Conservation (phyloP, 2,329 filamentous ascomycete genomes). For the Penicillium sp. region DNA sequence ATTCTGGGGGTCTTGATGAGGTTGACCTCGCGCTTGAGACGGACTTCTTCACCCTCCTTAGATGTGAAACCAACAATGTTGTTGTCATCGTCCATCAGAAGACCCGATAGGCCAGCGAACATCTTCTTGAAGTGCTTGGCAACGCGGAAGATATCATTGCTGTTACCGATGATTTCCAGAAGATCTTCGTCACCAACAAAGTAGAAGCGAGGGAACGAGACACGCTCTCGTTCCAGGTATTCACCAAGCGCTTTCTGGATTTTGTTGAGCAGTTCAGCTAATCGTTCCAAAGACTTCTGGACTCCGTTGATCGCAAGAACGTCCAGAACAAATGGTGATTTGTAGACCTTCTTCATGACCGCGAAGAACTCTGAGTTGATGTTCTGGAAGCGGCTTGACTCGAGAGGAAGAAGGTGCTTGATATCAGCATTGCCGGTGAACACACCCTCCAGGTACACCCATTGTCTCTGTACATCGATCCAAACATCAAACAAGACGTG, state of each 20-base stretch:
- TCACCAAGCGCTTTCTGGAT: slow-evolving; percentile 98
- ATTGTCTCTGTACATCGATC: slow-evolving; percentile 99
- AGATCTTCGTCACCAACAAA: slow-evolving; percentile 99
- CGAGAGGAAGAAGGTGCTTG: slow-evolving; percentile 93
- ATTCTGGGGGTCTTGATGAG: slow-evolving; percentile 92
- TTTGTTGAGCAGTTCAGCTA: slow-evolving; percentile 97
- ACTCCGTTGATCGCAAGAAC: slow-evolving; percentile 94
- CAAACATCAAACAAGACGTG: slow-evolving; percentile 98
- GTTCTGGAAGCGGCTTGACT: slow-evolving; percentile 96
- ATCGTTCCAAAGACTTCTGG: slow-evolving; percentile 90
- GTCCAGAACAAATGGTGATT: slow-evolving; percentile 92
- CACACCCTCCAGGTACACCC: slow-evolving; percentile 98
- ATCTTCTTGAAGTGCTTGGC: slow-evolving; percentile 99
- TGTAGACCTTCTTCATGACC: slow-evolving; percentile 99
- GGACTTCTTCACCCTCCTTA: slow-evolving; percentile 88
- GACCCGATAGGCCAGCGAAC: slow-evolving; percentile 93
- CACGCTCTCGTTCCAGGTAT: slow-evolving; percentile 95
- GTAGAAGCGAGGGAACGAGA: slow-evolving; percentile 98
- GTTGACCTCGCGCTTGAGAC: slow-evolving; percentile 86
- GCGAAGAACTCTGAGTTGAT: slow-evolving; percentile 98
- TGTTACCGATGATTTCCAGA: slow-evolving; percentile 98
- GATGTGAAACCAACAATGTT: slow-evolving; percentile 91
- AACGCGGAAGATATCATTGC: slow-evolving; percentile 93
- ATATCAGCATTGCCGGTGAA: slow-evolving; percentile 99
- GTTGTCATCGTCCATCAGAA: slow-evolving; percentile 87